These are phyloP conservation scores for Colletotrichum costaricense DNA, from an alignment of 2,329 filamentous ascomycete species.

Conservation along the genomic window DNA sequence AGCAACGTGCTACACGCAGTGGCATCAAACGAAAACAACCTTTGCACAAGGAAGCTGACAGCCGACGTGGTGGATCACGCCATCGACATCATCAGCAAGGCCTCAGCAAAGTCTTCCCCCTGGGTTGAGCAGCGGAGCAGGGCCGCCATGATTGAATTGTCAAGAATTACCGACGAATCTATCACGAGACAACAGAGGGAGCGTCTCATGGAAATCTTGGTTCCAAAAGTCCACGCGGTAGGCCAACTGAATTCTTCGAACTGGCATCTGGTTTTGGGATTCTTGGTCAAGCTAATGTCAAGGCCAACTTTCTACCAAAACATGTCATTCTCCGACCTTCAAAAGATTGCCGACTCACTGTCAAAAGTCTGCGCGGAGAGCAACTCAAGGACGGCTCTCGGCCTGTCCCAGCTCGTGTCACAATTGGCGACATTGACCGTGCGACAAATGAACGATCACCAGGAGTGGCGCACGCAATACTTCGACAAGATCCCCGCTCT, in stretches of 20 bases:
- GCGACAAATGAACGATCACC: constrained; percentile 57
- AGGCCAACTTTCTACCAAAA: constrained; percentile 63
- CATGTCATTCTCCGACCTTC: constrained; percentile 53
- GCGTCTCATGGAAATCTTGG: constrained; percentile 50
- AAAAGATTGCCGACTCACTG: constrained; percentile 47
- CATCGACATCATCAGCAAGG: constrained; percentile 42
- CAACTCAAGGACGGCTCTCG: constrained; percentile 14
- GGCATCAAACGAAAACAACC: constrained; percentile 50
- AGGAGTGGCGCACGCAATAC: constrained; percentile 55
- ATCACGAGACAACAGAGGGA: constrained; percentile 58
- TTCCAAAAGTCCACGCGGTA: constrained; percentile 39
- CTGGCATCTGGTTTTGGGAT: constrained; percentile 53
- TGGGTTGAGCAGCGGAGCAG: constrained; percentile 25
- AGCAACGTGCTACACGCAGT: constrained; percentile 45
- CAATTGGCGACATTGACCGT: constrained; percentile 43
- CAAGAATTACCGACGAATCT: constrained; percentile 49
- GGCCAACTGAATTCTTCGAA: constrained; percentile 41
- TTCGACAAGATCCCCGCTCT: constrained; percentile 45
- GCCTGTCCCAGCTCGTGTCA: constrained; percentile 19
- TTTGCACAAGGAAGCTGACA: constrained; percentile 48
- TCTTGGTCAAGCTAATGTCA: constrained; percentile 62
- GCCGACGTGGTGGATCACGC: constrained; percentile 47
- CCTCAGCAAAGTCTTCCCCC: constrained; percentile 8
- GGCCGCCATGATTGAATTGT: constrained; percentile 39
- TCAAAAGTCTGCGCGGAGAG: constrained; percentile 24